Base-by-base conservation (phyloP, 2,329 filamentous ascomycete genomes). In the Alternaria brassicae region DNA sequence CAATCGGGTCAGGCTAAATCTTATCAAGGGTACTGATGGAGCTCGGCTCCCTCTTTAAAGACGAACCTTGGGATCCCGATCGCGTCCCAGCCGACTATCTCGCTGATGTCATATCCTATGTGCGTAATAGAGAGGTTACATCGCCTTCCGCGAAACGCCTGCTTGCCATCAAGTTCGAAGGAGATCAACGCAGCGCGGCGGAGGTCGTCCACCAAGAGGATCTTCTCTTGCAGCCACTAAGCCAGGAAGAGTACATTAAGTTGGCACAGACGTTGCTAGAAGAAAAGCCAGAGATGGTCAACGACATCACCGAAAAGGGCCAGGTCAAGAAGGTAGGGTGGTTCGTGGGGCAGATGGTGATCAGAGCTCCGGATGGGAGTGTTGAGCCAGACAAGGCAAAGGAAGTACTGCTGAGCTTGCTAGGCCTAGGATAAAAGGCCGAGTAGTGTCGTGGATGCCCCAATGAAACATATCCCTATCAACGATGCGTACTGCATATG, bases 341-440 rank as follows among this genome's bases (percentile, higher is more conserved):
- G 80, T 85, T 91, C 66, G 84, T 91, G 13, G 89, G 89, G 10
- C 85, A 89, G 74, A 89, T 91, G 85, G 87, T 90, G 77, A 81
- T 85, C 42, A 77, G 79, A 60, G 86, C 86, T 27, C 81, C 83
- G 27, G 85, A 86, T 59, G 87, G 87, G 1, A 85, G 85, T 1
- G 83, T 90, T 6, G 86, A 90, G 73, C 85, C 88, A 4, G 80
- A 81, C 56, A 82, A 82, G 68, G 88, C 87, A 9, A 84, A 85
- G 72, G 76, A 79, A 57, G 79, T 85, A 10, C 72, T 90, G 32
- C 79, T 80, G 56, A 78, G 82, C 68, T 67, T 87, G 41, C 77
- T 87, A 23, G 54, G 60, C 9, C 41, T 72, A 21, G 27, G 28
- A 19, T 51, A 42, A 27, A 40, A 53, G 42, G 17, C 1, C 32